These are phyloP conservation scores for Tilletia caries DNA, from an alignment of 1,284 basidiomycete species.

Conservation along the genomic window DNA sequence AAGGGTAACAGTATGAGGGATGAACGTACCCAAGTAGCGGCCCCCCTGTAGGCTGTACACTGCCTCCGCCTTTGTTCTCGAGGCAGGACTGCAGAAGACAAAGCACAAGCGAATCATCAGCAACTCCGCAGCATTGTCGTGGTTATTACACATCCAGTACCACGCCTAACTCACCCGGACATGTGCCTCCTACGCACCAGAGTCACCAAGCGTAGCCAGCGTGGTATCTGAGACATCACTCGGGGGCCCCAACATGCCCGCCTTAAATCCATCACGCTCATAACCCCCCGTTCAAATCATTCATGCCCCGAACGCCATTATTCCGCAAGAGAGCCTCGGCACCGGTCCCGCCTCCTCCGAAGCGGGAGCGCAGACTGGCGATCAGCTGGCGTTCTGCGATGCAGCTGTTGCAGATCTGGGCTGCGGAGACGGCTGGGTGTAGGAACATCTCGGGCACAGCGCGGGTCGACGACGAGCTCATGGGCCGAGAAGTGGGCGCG, in stretches of 20 bases:
- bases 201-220: conserved; percentile 66
- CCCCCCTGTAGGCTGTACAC: conserved; percentile 69
- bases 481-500: conserved; percentile 69
- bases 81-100: no score
- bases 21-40: conserved; percentile 63
- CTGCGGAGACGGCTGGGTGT: conserved; percentile 61
- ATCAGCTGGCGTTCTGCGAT: conserved; percentile 67
- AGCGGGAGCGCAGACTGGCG: conserved; percentile 57
- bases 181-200: conserved; percentile 72
- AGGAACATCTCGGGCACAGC: conserved; percentile 58
- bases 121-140: no score
- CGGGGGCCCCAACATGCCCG: conserved; percentile 25
- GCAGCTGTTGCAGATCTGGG: conserved; percentile 72
- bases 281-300: conserved; percentile 16
- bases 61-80: conserved; percentile 66
- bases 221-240: conserved; percentile 59
- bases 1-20: no score
- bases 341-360: conserved; percentile 53
- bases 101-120: no score
- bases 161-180: no score
- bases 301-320: conserved; percentile 17
- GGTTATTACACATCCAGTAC: no score
- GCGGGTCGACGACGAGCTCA: conserved; percentile 77
- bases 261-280: neutral
- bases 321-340: conserved; percentile 29